A percentile compares a stretch with the other conserved stretches of the same genome.
Conservation (phyloP, 2,329 filamentous ascomycete species). For the Eurotiales sp. region DNA sequence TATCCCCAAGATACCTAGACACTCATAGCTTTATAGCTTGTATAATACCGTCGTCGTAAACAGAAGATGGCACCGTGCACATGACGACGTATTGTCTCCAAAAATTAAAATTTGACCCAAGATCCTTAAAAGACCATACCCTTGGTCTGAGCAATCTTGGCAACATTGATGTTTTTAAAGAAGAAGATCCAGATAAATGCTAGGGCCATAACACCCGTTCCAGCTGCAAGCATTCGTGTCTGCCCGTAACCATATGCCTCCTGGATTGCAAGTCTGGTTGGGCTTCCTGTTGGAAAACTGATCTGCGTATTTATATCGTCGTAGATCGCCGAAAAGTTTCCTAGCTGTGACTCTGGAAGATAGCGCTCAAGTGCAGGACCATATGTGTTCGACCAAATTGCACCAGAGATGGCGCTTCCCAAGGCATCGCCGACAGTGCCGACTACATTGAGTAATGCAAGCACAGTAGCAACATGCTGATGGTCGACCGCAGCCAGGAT, state of each 20-base stretch:
- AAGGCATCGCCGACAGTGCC: slow-evolving; percentile 30
- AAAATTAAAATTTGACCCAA: neutral
- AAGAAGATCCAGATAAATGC: slow-evolving; percentile 34
- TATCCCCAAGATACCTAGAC: no score
- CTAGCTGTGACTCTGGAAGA: slow-evolving; percentile 21
- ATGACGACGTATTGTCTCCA: no score
- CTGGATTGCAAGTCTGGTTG: slow-evolving; percentile 43
- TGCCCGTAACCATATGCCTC: slow-evolving; percentile 48
- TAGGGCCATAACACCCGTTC: slow-evolving; percentile 18
- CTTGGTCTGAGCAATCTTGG: slow-evolving; percentile 44
- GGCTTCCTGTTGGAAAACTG: slow-evolving; percentile 39
- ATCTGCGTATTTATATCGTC: slow-evolving; percentile 8
- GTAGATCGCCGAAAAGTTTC: neutral
- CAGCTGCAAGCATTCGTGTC: slow-evolving; percentile 39
- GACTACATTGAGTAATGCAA: slow-evolving; percentile 42
- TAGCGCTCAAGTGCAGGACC: slow-evolving; percentile 36
- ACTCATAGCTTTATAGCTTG: no score
- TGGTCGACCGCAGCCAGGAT: slow-evolving; percentile 51
- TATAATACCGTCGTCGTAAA: no score
- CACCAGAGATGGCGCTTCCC: slow-evolving; percentile 27
- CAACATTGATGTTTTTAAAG: slow-evolving; percentile 49
- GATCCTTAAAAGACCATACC: slow-evolving; percentile 48
- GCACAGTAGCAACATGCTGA: slow-evolving; percentile 49
- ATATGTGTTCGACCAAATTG: slow-evolving; percentile 32
- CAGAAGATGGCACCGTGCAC: no score